Evolutionary conservation across 192 early-diverging fungal species (phyloP), one percentile per base, ranked within the genome.

Genomic region (Entophlyctis luteolus): DNA sequence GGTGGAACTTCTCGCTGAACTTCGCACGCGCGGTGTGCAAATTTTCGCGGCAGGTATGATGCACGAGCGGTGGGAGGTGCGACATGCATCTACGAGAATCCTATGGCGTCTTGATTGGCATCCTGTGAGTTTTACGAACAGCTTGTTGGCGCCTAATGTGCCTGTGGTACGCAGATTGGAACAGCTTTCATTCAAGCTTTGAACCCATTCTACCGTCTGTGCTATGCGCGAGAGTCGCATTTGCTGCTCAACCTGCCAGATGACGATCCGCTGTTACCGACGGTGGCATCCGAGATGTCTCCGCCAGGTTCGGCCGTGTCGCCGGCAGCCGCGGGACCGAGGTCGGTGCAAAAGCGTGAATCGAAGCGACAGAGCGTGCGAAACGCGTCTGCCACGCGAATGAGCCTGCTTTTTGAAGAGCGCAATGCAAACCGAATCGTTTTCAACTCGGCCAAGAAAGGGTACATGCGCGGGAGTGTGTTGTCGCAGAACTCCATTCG

Each of bases 21-120:
- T 60, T 0, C 37, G 58, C 6, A 45, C 58, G n/a, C 16, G 29
- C 20, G 58, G 58, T 18, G 47, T 60, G 10, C 22, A 20, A 18
- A 12, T 60, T 5, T 67, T 93, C 8, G 90, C 87, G 18, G 77
- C 85, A 32, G 91, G 91, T 16, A 77, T 93, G 54, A 90, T 91
- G 71, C 90, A 93, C 59, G 86, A 88, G 1, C 77, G 84, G 18
- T 72, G 78, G 8, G 77, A 68, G 18, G 86, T 92, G 8, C 77
- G 91, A 31, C 58, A 73, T 22, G 81, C 87, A 53, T 88, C 89
- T 1, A 80, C 90, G 20, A 75, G 84, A 23, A 74, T 93, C 18
- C 86, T 93, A 32, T 81, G 86, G 37, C 79, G 87, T 48, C 75
- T 93, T 42, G 78, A 87, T 55, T 69, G 84, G 20, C 87, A 92